phyloP scores from a whole-genome alignment of 2,329 filamentous ascomycete species.

The Capronia coronata region DNA sequence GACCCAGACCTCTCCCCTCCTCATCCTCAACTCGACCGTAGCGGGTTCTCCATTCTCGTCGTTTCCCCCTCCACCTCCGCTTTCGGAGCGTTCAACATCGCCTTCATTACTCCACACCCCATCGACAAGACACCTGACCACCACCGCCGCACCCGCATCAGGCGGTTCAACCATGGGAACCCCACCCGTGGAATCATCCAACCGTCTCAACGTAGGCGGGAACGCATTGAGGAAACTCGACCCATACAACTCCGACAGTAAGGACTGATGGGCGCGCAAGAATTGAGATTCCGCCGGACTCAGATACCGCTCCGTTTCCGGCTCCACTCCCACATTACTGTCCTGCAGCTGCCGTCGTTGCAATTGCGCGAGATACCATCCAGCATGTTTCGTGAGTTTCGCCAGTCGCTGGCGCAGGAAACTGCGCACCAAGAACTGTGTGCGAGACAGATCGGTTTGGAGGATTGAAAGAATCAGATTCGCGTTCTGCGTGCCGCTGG shows the following conservation, averaged over 20 bases:
- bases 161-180: conserved; percentile 89
- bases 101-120: conserved; percentile 23
- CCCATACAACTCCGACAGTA: conserved; percentile 78
- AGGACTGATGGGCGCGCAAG: conserved; percentile 72
- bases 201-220: conserved; percentile 67
- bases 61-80: too few relatives aligned
- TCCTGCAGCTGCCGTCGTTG: not conserved
- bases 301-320: conserved; percentile 41
- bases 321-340: conserved; percentile 22
- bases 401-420: conserved; percentile 77
- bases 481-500: conserved; percentile 78
- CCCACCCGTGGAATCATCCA: conserved; percentile 80
- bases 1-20: conserved; percentile 60
- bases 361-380: conserved; percentile 39
- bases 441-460: conserved; percentile 91
- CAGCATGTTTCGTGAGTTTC: conserved; percentile 55
- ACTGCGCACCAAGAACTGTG: conserved; percentile 82
- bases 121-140: conserved; percentile 55
- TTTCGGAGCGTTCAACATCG: conserved; percentile 1
- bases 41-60: conserved; percentile 23
- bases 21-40: conserved; percentile 36
- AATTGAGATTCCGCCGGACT: conserved; percentile 75
- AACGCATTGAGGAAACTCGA: conserved; percentile 79
- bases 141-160: conserved; percentile 75
- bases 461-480: conserved; percentile 93